These are phyloP conservation scores for Fusarium sp. DNA, from an alignment of 2,329 filamentous ascomycete species.

Conservation along the genomic window DNA sequence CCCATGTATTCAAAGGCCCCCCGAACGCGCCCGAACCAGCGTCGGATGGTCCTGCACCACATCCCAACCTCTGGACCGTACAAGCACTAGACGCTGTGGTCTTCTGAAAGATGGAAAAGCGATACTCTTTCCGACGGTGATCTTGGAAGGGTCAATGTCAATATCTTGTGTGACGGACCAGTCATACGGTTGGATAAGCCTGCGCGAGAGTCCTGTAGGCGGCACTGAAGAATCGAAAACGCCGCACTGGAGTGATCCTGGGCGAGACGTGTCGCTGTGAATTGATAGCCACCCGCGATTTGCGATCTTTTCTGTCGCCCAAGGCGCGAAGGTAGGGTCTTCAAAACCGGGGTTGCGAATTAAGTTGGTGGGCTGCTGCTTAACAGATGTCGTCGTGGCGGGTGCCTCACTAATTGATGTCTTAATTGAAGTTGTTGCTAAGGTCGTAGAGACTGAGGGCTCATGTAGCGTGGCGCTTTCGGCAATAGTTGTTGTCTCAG, in stretches of 20 bases:
- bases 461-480: background rate
- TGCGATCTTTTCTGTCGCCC: background rate
- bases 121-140: background rate
- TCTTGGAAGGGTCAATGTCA: background rate
- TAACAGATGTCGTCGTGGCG: background rate
- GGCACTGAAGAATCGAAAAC: background rate
- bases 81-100: background rate
- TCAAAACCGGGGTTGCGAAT: background rate
- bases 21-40: background rate
- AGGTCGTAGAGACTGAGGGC: background rate
- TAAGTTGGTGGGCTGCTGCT: background rate
- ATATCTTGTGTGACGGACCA: background rate
- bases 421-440: background rate
- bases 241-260: background rate
- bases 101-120: background rate
- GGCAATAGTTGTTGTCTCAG: background rate
- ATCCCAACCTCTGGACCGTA: fast-evolving
- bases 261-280: background rate
- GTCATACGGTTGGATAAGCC: background rate
- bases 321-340: background rate
- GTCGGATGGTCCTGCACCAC: fast-evolving
- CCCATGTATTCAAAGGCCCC: background rate
- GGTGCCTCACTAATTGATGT: background rate
- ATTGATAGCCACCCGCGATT: background rate
- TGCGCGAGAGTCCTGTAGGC: background rate